Conservation (phyloP, 1,139 yeast genomes). For the Candida glucosophila region DNA sequence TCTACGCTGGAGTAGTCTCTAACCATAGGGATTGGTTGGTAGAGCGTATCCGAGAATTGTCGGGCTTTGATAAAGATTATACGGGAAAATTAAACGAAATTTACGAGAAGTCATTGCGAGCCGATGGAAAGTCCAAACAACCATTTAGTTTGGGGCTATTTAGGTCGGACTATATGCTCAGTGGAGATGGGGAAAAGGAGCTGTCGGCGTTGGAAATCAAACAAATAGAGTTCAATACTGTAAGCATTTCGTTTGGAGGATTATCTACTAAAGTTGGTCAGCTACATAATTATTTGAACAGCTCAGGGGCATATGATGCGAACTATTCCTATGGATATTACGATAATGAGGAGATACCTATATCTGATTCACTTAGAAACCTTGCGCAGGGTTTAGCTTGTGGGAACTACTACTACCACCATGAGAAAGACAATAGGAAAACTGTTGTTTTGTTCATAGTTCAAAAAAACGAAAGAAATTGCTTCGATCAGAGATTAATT, state of each 20-base stretch:
- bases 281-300: constrained; percentile 60
- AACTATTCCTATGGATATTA: constrained; percentile 31
- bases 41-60: constrained; percentile 44
- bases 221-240: constrained; percentile 94
- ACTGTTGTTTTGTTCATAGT: constrained; percentile 71
- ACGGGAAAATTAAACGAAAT: constrained; percentile 70
- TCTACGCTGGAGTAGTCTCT: constrained; percentile 61
- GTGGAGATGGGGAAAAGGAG: constrained; percentile 23
- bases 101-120: constrained; percentile 40
- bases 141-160: constrained; percentile 74
- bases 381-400: constrained; percentile 66
- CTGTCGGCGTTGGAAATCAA: constrained; percentile 43
- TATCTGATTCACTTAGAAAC: constrained; percentile 52
- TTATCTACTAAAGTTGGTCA: constrained; percentile 73
- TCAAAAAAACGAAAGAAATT: constrained; percentile 80
- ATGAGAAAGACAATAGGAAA: constrained; percentile 11
- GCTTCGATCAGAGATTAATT: constrained; percentile 80
- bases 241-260: constrained; percentile 93
- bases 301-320: constrained; percentile 42
- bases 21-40: constrained; percentile 51
- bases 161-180: constrained; percentile 85
- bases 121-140: constrained; percentile 44
- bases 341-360: constrained; percentile 46
- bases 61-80: constrained; percentile 61
- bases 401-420: constrained; percentile 51